phyloP scores from a whole-genome alignment of 2,329 filamentous ascomycete species.

The Macrophomina pseudophaseolina region DNA sequence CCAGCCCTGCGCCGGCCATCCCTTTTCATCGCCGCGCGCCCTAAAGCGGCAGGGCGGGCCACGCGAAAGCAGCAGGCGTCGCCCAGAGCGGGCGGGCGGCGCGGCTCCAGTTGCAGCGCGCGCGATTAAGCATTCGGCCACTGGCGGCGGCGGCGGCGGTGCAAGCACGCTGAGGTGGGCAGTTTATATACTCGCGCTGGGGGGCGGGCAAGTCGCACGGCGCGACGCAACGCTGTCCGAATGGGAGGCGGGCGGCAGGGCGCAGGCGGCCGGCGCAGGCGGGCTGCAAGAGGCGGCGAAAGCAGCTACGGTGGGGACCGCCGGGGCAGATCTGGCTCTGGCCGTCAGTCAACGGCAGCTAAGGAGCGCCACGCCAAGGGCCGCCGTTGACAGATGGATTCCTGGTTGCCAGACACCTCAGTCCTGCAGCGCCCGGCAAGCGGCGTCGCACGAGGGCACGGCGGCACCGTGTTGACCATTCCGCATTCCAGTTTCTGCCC shows the following conservation, averaged over 20 bases:
- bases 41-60: constrained; percentile 19
- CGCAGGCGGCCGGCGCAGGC: constrained; percentile 1
- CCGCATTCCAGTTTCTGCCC: constrained; percentile 25
- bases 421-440: constrained; percentile 23
- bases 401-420: constrained; percentile 25
- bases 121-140: constrained; percentile 16
- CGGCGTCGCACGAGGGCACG: constrained; percentile 24
- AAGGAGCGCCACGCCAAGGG: constrained; percentile 21
- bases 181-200: constrained; percentile 5
- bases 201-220: constrained; percentile 4
- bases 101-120: constrained; percentile 19
- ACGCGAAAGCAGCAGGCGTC: constrained; percentile 24
- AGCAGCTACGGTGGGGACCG: constrained; percentile 9
- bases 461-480: constrained; percentile 27
- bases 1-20: constrained; percentile 22
- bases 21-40: constrained; percentile 20
- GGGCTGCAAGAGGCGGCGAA: constrained; percentile 23
- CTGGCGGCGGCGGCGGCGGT: not conserved
- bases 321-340: constrained; percentile 19
- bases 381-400: constrained; percentile 28
- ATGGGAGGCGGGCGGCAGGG: constrained; percentile 14
- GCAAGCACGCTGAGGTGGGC: not conserved
- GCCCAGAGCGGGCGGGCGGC: constrained; percentile 15
- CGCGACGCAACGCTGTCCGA: constrained; percentile 18
- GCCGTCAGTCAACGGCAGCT: constrained; percentile 27